phyloP scores from a whole-genome alignment of 192 early-diverging fungal genomes.

The Coemansia sp. region DNA sequence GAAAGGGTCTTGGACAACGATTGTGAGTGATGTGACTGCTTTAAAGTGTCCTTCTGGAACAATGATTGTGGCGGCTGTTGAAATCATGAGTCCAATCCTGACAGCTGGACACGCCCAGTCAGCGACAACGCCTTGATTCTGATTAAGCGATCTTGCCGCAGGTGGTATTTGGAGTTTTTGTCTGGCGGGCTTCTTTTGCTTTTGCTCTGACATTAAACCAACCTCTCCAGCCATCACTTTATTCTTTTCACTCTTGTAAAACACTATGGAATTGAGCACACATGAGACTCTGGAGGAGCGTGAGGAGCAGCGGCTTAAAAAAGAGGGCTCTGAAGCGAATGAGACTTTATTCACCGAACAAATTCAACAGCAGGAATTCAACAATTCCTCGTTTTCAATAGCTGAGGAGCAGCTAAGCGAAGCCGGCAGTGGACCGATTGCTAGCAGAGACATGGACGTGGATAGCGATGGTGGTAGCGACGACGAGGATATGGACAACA shows the following conservation, averaged over 20 bases:
- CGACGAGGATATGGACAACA: constrained; percentile 18
- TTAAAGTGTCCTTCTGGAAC: neutral
- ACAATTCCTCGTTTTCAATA: neutral
- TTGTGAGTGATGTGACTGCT: neutral
- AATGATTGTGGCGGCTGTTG: neutral
- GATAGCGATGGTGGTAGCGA: neutral
- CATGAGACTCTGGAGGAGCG: neutral
- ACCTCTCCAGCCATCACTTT: neutral
- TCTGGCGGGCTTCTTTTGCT: no score
- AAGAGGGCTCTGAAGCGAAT: neutral
- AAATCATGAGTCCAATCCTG: neutral
- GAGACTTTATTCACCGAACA: neutral
- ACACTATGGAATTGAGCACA: neutral
- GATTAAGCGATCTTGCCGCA: neutral
- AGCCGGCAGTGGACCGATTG: neutral
- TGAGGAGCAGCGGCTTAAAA: neutral
- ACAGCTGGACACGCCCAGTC: neutral
- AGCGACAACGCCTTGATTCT: neutral
- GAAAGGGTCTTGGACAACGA: neutral
- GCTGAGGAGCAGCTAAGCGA: neutral
- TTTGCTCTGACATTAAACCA: neutral
- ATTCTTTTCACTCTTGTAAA: neutral
- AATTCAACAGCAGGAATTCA: neutral
- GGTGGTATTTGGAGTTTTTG: neutral
- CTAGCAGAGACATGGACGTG: constrained; percentile 2